Percentiles rank a stretch among this genome's conserved stretches.
Conservation (phyloP, 441 rosid genomes). For the Erodium texanum region DNA sequence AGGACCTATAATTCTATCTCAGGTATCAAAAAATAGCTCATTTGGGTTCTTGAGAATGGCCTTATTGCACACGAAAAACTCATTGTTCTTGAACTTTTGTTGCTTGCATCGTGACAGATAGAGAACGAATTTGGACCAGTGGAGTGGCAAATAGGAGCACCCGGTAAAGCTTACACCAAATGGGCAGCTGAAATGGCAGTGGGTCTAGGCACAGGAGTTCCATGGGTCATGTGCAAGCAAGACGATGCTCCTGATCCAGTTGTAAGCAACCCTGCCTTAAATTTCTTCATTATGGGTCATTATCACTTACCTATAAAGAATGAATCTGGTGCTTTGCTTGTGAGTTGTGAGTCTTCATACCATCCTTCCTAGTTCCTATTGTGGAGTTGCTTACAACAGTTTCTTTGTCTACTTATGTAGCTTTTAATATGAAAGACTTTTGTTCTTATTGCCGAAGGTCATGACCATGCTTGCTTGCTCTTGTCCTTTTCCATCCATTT, state of each 20-base stretch:
- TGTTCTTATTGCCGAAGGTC: neutral
- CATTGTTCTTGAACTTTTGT: neutral
- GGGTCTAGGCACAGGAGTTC: constrained; percentile 20
- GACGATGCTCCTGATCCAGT: constrained; percentile 27
- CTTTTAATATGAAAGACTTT: neutral
- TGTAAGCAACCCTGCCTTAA: constrained; percentile 12
- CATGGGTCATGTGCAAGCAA: constrained; percentile 28
- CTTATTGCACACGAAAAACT: no score
- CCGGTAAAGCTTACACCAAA: constrained; percentile 61
- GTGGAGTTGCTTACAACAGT: no score
- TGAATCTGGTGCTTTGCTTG: neutral
- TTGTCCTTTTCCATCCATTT: neutral
- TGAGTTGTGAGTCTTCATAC: neutral
- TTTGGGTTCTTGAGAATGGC: no score
- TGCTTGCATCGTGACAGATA: constrained; percentile 32
- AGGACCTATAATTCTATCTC: constrained; percentile 85
- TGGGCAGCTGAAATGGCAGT: constrained; percentile 25
- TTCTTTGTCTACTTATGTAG: no score
- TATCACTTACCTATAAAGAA: neutral
- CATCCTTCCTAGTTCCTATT: neutral
- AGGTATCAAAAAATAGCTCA: constrained; percentile 30
- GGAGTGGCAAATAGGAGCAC: constrained; percentile 55
- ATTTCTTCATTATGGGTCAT: neutral
- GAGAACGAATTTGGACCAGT: constrained; percentile 82
- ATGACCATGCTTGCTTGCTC: neutral